Evolutionary conservation across 106 monocot genomes (phyloP).

Genomic region (Agapanthus africanus): DNA sequence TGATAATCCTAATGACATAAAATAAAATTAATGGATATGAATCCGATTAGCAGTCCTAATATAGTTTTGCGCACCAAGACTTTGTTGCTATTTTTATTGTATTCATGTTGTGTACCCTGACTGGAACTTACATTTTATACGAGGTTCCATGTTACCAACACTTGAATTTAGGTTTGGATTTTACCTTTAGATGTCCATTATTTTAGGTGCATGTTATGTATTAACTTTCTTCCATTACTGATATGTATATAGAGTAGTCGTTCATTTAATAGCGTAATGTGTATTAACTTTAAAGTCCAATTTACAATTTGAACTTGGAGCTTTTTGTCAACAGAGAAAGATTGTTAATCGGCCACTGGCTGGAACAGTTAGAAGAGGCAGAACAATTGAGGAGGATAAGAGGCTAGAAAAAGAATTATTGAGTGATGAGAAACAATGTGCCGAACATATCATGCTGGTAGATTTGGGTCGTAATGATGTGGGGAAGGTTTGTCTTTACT

Average conservation of each 20-base stretch:
- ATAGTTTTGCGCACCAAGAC: too few relatives aligned
- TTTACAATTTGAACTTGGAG: neutral
- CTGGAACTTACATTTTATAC: neutral
- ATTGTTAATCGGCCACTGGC: constrained; percentile 62
- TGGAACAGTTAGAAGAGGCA: constrained; percentile 58
- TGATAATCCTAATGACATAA: too few relatives aligned
- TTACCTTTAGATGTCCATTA: neutral
- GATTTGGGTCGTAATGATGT: constrained; percentile 73
- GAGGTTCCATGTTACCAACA: neutral
- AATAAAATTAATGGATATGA: too few relatives aligned
- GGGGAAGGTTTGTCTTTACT: constrained; percentile 41
- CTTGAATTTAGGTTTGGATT: neutral
- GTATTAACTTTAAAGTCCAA: neutral
- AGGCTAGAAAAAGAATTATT: constrained; percentile 37
- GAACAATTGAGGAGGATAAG: constrained; percentile 35
- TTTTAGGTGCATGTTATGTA: neutral
- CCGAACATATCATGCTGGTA: constrained; percentile 72
- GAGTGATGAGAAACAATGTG: constrained; percentile 67
- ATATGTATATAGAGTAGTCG: neutral
- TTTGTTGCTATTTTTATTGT: too few relatives aligned
- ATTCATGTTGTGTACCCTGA: too few relatives aligned
- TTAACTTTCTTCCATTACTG: neutral
- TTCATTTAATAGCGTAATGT: neutral
- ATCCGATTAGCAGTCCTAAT: too few relatives aligned
- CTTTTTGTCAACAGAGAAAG: constrained; percentile 34